Evolutionary conservation across 805 yeast species (phyloP), one percentile per base, ranked within the genome.

Genomic region (Kazachstania africana): DNA sequence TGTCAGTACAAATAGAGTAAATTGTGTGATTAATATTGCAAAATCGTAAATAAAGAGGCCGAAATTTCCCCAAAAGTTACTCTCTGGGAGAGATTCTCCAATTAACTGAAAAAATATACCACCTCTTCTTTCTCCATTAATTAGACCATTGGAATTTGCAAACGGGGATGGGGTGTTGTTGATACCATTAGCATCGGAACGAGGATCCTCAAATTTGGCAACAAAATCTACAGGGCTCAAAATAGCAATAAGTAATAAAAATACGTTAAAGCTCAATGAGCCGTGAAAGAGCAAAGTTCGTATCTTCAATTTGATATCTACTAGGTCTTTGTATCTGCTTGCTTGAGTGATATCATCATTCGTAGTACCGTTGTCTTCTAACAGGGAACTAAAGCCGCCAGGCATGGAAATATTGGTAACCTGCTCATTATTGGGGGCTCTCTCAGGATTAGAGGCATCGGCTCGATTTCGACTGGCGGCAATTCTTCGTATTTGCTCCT

Each of bases 11-110:
- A 45, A 47, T 16, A 46, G 33, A 18, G 47, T 35, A 22, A 51
- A 36, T 25, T 50, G 45, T 21, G 53, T 37, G 12, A 52, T 25
- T 20, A 62, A 23, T 30, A 57, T 35, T 28, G 39, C 24, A 42
- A 50, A 21, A 37, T 59, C 47, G 39, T 42, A 42, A 14, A 47
- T 37, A 28, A 48, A 39, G 29, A 31, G 52, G 33, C 26, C 58
- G 33, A 45, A 42, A 53, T 37, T 63, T 37, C 40, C 65, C 24
- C 26, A 51, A 27, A 37, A 45, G 35, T 42, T 59, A 34, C 44
- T 59, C 36, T 28, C 51, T 36, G 57, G 65, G 21, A 50, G 44
- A 19, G 40, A 38, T 35, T 71, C 75, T 0, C 78, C 78, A 15
- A 70, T 62, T 13, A 68, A 40, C 37, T 66, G 69, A 16, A 69